Evolutionary conservation across 345 rosid genomes (phyloP), one percentile per base, ranked within the genome.

Genomic region (Salix koriyanagi): DNA sequence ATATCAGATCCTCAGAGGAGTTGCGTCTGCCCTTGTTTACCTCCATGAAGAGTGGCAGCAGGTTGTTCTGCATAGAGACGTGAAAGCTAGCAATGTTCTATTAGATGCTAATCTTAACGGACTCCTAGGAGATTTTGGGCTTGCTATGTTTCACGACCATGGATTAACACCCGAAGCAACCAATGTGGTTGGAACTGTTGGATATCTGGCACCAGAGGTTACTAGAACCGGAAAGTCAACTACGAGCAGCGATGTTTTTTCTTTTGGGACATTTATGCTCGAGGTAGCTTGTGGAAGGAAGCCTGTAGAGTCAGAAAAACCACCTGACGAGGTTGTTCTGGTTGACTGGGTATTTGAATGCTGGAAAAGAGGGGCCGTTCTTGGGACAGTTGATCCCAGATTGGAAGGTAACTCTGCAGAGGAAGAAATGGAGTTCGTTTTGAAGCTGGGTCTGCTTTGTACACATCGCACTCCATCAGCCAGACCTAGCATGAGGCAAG

Each of bases 31-130:
- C 5, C 72, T 69, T n/a, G 11, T 69, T 69, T 69, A 69, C 52
- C 72, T 69, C 34, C 72, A 69, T 44, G 72, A 69, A 69, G 72
- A 44, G 37, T 44, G 72, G 72, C 37, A 69, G 25, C 72, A 69
- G 6, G 37, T 69, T 15, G 72, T 69, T 69, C 60, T 69, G 9
- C 72, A 46, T 26, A 69, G 58, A 69, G 72, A 69, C 25, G 60
- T 69, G 72, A 69, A 69, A 69, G 60, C 72, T 69, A 44, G 58
- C 19, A 69, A 69, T 46, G 36, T 69, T 6, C 18, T 69, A 10
- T 69, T 69, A 26, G 72, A 69, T 25, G 56, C 39, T 44, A 58
- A 69, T 11, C 28, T 69, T 11, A 44, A 44, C 25, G 60, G 72
- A 11, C 44, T 18, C 1, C 26, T 69, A 46, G 72, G 72, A 23